phyloP scores from a whole-genome alignment of 805 yeast genomes.

The Candida mattraensis region DNA sequence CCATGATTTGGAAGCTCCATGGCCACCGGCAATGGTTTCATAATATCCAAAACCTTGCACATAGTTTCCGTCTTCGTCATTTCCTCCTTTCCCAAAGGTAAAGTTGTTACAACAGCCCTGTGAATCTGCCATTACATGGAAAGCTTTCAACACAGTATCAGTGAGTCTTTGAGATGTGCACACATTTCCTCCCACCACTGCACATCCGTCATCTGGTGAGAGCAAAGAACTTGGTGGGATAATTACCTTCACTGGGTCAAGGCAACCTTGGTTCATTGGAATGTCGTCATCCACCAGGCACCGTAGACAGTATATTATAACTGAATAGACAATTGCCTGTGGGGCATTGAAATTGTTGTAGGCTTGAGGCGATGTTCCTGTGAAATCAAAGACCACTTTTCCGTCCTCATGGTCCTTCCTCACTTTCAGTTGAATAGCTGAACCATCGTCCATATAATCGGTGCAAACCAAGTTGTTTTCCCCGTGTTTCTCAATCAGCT shows the following conservation, averaged over 20 bases:
- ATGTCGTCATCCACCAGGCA: slow-evolving; percentile 48
- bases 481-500: slow-evolving; percentile 44
- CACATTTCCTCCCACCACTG: slow-evolving; percentile 44
- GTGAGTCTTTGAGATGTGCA: slow-evolving; percentile 86
- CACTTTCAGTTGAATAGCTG: slow-evolving; percentile 40
- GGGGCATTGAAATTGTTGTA: slow-evolving; percentile 57
- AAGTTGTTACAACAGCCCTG: slow-evolving; percentile 89
- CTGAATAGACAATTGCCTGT: slow-evolving; percentile 53
- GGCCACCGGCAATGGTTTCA: slow-evolving; percentile 56
- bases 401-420: slow-evolving; percentile 42
- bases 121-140: slow-evolving; percentile 80
- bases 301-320: slow-evolving; percentile 53
- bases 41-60: slow-evolving; percentile 49
- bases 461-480: slow-evolving; percentile 35
- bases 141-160: slow-evolving; percentile 77
- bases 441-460: slow-evolving; percentile 56
- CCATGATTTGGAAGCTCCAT: slow-evolving; percentile 47
- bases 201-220: slow-evolving; percentile 45
- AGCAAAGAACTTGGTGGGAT: slow-evolving; percentile 34
- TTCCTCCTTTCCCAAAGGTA: slow-evolving; percentile 75
- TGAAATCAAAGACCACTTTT: slow-evolving; percentile 48
- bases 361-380: slow-evolving; percentile 50
- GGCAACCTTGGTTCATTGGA: slow-evolving; percentile 55
- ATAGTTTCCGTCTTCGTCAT: slow-evolving; percentile 38
- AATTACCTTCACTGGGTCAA: slow-evolving; percentile 25